phyloP scores from a whole-genome alignment of 441 rosid species.

The Euphorbia corollata region DNA sequence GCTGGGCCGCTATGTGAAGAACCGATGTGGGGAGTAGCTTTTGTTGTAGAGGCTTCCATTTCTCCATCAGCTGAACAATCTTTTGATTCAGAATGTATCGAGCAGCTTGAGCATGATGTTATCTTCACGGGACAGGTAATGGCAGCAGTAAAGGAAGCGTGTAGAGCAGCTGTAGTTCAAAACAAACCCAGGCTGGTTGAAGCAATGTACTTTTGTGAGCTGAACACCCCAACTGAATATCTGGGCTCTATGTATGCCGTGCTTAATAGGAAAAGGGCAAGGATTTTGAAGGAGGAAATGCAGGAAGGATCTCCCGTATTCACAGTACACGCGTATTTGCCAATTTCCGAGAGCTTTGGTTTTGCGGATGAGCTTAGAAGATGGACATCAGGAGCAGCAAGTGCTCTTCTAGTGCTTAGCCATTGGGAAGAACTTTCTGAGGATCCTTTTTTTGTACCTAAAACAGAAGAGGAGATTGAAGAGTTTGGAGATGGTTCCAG shows the following conservation, averaged over 20 bases:
- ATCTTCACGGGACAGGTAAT: constrained; percentile 80
- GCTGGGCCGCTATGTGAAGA: constrained; percentile 91
- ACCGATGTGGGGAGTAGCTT: constrained; percentile 92
- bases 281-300: constrained; percentile 86
- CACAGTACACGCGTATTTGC: constrained; percentile 74
- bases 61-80: constrained; percentile 33
- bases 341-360: constrained; percentile 83
- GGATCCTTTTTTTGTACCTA: constrained; percentile 90
- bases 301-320: constrained; percentile 81
- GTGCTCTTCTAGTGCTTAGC: constrained; percentile 84
- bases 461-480: constrained; percentile 85
- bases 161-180: constrained; percentile 71
- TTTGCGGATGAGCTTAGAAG: constrained; percentile 80
- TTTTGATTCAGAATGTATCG: constrained; percentile 36
- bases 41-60: constrained; percentile 55
- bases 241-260: constrained; percentile 82
- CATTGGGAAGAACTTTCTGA: constrained; percentile 86
- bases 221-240: constrained; percentile 66
- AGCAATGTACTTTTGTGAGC: constrained; percentile 91
- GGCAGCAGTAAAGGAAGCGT: constrained; percentile 81
- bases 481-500: constrained; percentile 94
- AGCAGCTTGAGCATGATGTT: constrained; percentile 54
- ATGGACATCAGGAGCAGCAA: constrained; percentile 82
- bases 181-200: constrained; percentile 75
- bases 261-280: constrained; percentile 69